Evolutionary conservation across 2,329 filamentous ascomycete species (phyloP), one percentile per base, ranked within the genome.

Genomic region (Ophiocordyceps unilateralis): DNA sequence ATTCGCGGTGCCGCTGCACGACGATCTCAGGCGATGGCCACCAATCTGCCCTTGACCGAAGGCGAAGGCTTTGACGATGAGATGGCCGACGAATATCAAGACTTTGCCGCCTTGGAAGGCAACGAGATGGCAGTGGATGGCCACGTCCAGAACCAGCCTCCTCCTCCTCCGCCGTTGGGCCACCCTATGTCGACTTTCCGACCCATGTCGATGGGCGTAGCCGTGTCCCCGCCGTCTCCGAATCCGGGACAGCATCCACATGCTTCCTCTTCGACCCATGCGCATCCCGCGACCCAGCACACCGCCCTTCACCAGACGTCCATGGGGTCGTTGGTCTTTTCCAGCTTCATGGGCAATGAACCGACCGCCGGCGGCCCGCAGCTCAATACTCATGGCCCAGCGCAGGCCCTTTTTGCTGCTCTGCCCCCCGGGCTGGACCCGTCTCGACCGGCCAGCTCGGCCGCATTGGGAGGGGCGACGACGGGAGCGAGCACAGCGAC

Each of bases 11-110:
- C 44, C 14, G 45, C 44, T 19, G 45, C 46, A 5, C 46, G 39
- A 39, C 46, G 49, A 6, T 45, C 46, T 4, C 43, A 48, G 7
- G 48, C 44, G 22, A 47, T 52, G 20, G 47, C 51, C 10, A 50
- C 43, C 36, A 46, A 49, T 9, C 34, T 52, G 15, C 49, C 51
- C 20, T 43, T 48, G 7, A 49, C 50, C 5, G 56, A 54, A 14
- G 62, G 58, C 21, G 58, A 58, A 15, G 55, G 53, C 21, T 63
- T 60, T 20, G 65, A 67, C 23, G 64, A 68, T 17, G 64, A 67
- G 28, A 63, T 60, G 50, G 55, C 56, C 2, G 65, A 66, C 14
- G 64, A 66, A n/a, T 63, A 66, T n/a, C 62, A 66, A 34, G 62
- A 63, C 19, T 61, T 63, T 36, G 65, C 66, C 24, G 62, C 56